phyloP scores from a whole-genome alignment of 306 rosid genomes.

The Oemleria cerasiformis region DNA sequence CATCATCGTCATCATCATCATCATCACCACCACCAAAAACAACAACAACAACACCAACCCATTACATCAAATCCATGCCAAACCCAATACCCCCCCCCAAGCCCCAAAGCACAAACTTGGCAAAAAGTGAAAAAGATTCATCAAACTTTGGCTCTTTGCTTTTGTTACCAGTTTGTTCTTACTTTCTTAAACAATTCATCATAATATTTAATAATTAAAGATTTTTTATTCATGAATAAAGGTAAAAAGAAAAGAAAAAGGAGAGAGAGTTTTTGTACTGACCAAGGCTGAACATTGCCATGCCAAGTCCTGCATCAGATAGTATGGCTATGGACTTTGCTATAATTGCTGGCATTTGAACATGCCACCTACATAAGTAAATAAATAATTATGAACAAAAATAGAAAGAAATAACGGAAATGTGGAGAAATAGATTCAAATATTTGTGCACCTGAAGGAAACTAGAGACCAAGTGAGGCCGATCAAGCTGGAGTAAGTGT shows the following conservation, averaged over 20 bases:
- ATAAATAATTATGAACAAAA: constrained; percentile 3
- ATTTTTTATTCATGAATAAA: constrained; percentile 6
- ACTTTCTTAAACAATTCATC: constrained; percentile 17
- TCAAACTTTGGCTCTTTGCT: constrained; percentile 38
- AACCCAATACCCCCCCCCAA: constrained; percentile 8
- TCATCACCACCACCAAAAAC: constrained; percentile 26
- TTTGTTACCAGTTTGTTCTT: constrained; percentile 12
- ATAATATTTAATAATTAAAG: constrained; percentile 27
- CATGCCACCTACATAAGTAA: constrained; percentile 56
- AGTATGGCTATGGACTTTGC: constrained; percentile 82
- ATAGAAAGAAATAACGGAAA: not conserved
- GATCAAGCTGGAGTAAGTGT: constrained; percentile 79
- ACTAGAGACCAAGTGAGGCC: constrained; percentile 88
- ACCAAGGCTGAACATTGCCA: constrained; percentile 99
- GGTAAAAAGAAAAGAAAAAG: not conserved
- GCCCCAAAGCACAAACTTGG: constrained; percentile 15
- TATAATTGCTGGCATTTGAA: constrained; percentile 79
- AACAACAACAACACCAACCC: constrained; percentile 34
- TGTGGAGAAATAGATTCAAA: too few species aligned
- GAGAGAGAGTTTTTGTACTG: constrained; percentile 25
- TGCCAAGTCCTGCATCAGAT: constrained; percentile 97
- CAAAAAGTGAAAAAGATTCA: constrained; percentile 29
- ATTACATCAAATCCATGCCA: constrained; percentile 16
- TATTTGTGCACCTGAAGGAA: constrained; percentile 53
- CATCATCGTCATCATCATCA: constrained; percentile 37